A percentile compares a stretch with the other conserved stretches of the same genome.
Conservation (phyloP, 2,329 filamentous ascomycete species). For the Hypoxylon sp. region DNA sequence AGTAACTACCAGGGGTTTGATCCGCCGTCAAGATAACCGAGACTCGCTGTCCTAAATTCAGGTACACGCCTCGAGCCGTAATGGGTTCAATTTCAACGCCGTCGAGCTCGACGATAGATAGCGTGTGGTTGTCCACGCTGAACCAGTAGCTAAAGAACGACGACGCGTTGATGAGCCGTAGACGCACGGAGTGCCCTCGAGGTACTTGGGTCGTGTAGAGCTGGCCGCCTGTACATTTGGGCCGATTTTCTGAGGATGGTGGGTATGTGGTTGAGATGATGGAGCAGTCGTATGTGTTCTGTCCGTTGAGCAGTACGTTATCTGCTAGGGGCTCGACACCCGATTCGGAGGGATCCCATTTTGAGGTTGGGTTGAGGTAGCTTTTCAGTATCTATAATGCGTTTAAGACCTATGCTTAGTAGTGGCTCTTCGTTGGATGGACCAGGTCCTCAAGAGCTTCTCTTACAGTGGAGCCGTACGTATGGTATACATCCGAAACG, state of each 20-base stretch:
- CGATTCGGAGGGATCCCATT: constrained; percentile 55
- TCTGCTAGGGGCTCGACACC: constrained; percentile 61
- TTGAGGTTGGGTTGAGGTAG: constrained; percentile 55
- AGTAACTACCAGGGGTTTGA: constrained; percentile 55
- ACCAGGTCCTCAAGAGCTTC: neutral
- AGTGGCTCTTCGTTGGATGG: neutral
- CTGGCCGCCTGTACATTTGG: constrained; percentile 53
- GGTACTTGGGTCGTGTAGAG: constrained; percentile 54
- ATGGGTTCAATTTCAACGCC: constrained; percentile 58
- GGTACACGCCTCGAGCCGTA: constrained; percentile 55
- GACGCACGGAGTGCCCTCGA: constrained; percentile 51
- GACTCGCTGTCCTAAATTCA: constrained; percentile 60
- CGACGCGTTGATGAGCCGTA: constrained; percentile 60
- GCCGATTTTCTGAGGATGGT: constrained; percentile 17
- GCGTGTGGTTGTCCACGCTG: constrained; percentile 58
- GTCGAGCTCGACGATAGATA: constrained; percentile 60
- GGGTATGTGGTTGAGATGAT: constrained; percentile 52
- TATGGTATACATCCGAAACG: constrained; percentile 59
- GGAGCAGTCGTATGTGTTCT: constrained; percentile 56
- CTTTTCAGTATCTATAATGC: constrained; percentile 49
- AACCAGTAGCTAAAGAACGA: constrained; percentile 59
- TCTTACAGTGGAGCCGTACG: constrained; percentile 55
- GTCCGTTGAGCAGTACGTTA: constrained; percentile 60
- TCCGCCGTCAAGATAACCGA: constrained; percentile 57
- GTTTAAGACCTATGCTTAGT: neutral